phyloP scores from a whole-genome alignment of 2,329 filamentous ascomycete genomes.

The Hypoxylon sp. region DNA sequence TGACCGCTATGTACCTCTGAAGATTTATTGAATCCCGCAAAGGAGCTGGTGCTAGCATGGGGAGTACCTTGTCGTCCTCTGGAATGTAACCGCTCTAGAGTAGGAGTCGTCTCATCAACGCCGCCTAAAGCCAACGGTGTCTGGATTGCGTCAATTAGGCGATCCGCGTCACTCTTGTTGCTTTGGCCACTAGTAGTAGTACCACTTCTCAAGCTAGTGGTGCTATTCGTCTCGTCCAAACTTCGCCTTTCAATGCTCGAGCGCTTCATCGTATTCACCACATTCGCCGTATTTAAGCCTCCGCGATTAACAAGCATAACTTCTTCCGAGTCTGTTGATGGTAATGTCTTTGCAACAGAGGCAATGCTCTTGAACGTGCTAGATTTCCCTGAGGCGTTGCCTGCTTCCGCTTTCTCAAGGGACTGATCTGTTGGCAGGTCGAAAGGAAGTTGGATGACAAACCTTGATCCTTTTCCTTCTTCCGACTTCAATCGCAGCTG shows the following conservation, averaged over 20 bases:
- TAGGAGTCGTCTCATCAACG: slow-evolving; percentile 44
- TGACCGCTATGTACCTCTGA: slow-evolving; percentile 52
- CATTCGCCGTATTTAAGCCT: slow-evolving; percentile 43
- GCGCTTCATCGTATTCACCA: slow-evolving; percentile 39
- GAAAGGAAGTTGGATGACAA: slow-evolving; percentile 84
- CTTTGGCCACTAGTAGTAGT: slow-evolving; percentile 66
- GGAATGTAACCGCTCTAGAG: slow-evolving; percentile 41
- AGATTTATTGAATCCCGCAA: slow-evolving; percentile 3
- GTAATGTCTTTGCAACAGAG: slow-evolving; percentile 51
- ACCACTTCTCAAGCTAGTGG: slow-evolving; percentile 57
- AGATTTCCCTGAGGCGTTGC: slow-evolving; percentile 33
- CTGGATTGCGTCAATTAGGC: slow-evolving; percentile 78
- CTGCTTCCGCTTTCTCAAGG: slow-evolving; percentile 44
- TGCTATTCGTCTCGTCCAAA: slow-evolving; percentile 56
- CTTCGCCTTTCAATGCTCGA: slow-evolving; percentile 49
- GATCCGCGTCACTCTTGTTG: slow-evolving; percentile 72
- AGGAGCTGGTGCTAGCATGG: slow-evolving; percentile 30
- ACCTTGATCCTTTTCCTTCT: slow-evolving; percentile 83
- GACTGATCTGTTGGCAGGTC: slow-evolving; percentile 66
- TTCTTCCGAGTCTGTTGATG: slow-evolving; percentile 61
- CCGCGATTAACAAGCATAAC: slow-evolving; percentile 70
- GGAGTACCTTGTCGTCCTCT: slow-evolving; percentile 31
- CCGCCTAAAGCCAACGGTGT: slow-evolving; percentile 64
- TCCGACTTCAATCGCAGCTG: slow-evolving; percentile 88
- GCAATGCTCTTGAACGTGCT: slow-evolving; percentile 46